Evolutionary conservation across 1,284 basidiomycete species (phyloP), one percentile per base, ranked within the genome.

Genomic region (Tausonia pullulans): DNA sequence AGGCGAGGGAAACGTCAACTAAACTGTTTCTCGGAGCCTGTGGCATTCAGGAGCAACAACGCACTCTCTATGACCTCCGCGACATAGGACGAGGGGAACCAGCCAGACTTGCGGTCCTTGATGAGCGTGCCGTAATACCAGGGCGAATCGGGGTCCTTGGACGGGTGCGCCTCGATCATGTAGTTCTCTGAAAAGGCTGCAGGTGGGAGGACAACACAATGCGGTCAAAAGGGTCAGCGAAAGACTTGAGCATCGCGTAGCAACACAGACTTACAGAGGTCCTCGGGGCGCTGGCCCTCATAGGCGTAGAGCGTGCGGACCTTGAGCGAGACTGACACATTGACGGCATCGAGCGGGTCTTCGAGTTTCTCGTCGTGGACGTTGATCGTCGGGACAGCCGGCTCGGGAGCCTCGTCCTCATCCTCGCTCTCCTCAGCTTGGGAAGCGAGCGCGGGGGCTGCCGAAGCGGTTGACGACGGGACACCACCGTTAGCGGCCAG

Each of bases 91-190:
- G 86, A 86, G 0, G 96, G 96, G 83, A 98, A 90, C 78, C 93
- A 86, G 1, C 95, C 95, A 57, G 84, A 82, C 72, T 82, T 84
- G 14, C 86, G 84, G 52, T 81, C 83, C 55, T 79, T 82, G 16
- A 86, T 77, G 9, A 84, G 73, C n/a, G 80, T 87, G 51, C 92
- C 95, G 74, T 89, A 91, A 88, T 92, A 94, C 95, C 96, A 98
- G 11, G 79, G 77, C 54, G 76, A 76, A 16, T 61, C 62, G 1
- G 71, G 56, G 71, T 94, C 90, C 75, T 90, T 94, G 8, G 90
- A 87, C 0, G 93, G 92, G 75, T 94, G 83, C 2, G 88, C 90
- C 27, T 79, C 77, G 27, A 98, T 77, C 55, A 95, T 80, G 13
- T 86, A 73, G 74, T 97, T 94, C 74, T 90, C 87, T 43, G 78